Percentiles rank a stretch among this genome's conserved stretches.
Evolutionary conservation across 441 rosid genomes (phyloP).

Genomic region (Erodium chrysanthum): DNA sequence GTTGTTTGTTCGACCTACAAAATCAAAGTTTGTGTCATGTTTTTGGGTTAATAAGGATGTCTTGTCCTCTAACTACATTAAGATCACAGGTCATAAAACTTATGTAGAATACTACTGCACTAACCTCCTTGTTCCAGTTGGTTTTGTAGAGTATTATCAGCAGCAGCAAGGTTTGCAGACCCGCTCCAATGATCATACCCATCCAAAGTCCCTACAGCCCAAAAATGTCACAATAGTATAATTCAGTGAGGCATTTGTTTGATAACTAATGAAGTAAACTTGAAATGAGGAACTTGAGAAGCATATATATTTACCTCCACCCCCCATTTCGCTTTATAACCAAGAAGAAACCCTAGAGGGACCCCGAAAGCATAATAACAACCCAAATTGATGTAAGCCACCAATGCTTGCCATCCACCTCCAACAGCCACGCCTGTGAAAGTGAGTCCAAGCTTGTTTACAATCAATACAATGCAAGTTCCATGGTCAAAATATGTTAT

Average conservation of each 20-base stretch:
- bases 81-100: no score
- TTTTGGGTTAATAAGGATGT: no score
- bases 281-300: no score
- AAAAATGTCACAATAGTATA: neutral
- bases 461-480: no score
- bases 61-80: no score
- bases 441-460: no score
- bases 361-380: slow-evolving; percentile 62
- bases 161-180: slow-evolving; percentile 52
- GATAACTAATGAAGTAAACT: no score
- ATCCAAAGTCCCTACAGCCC: slow-evolving; percentile 56
- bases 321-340: slow-evolving; percentile 53
- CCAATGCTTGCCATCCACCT: slow-evolving; percentile 79
- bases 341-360: slow-evolving; percentile 62
- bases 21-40: no score
- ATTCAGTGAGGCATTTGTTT: neutral
- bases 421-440: slow-evolving; percentile 71
- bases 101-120: neutral
- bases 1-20: no score
- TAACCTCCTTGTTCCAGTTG: slow-evolving; percentile 79
- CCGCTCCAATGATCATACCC: slow-evolving; percentile 70
- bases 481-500: no score
- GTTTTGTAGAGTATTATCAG: slow-evolving; percentile 52
- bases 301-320: slow-evolving; percentile 35
- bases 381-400: slow-evolving; percentile 67